Percentiles rank a stretch among this genome's conserved stretches.
Conservation (phyloP, 768 basidiomycete genomes). For the Gelatoporia subvermispora region DNA sequence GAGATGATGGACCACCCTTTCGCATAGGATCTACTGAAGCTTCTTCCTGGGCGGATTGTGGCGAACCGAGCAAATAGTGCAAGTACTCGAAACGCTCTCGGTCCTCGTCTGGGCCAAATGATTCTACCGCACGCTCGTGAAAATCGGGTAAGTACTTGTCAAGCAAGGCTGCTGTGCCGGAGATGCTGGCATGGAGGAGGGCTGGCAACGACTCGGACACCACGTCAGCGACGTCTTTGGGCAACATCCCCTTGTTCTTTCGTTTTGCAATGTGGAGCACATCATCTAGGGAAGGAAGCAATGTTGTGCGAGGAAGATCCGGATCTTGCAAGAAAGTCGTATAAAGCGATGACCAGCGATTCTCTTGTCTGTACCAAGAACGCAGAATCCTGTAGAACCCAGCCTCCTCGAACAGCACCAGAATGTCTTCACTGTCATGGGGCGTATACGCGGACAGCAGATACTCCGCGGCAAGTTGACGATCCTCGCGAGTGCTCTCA, state of each 20-base stretch:
- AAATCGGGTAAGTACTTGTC: slow-evolving; percentile 62
- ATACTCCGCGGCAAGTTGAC: slow-evolving; percentile 92
- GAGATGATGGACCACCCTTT: slow-evolving; percentile 29
- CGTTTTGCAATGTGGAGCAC: slow-evolving; percentile 47
- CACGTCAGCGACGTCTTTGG: slow-evolving; percentile 49
- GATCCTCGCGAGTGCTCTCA: slow-evolving; percentile 79
- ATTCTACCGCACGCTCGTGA: slow-evolving; percentile 59
- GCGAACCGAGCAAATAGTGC: slow-evolving; percentile 60
- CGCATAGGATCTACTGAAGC: slow-evolving; percentile 26
- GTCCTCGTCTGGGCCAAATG: slow-evolving; percentile 41
- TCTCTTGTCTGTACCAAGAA: slow-evolving; percentile 71
- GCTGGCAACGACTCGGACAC: slow-evolving; percentile 58
- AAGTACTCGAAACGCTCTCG: slow-evolving; percentile 73
- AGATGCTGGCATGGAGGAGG: slow-evolving; percentile 57
- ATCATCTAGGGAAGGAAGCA: slow-evolving; percentile 65
- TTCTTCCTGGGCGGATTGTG: slow-evolving; percentile 35
- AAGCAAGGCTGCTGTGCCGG: slow-evolving; percentile 66
- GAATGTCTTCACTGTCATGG: slow-evolving; percentile 63
- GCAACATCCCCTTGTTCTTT: slow-evolving; percentile 45
- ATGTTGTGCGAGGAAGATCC: slow-evolving; percentile 48
- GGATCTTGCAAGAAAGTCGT: slow-evolving; percentile 73
- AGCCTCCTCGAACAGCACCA: slow-evolving; percentile 69
- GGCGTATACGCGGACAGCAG: slow-evolving; percentile 90
- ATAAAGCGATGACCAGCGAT: slow-evolving; percentile 70
- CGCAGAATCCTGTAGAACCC: slow-evolving; percentile 91